phyloP scores from a whole-genome alignment of 1,284 basidiomycete species.

The Irpex sp. region DNA sequence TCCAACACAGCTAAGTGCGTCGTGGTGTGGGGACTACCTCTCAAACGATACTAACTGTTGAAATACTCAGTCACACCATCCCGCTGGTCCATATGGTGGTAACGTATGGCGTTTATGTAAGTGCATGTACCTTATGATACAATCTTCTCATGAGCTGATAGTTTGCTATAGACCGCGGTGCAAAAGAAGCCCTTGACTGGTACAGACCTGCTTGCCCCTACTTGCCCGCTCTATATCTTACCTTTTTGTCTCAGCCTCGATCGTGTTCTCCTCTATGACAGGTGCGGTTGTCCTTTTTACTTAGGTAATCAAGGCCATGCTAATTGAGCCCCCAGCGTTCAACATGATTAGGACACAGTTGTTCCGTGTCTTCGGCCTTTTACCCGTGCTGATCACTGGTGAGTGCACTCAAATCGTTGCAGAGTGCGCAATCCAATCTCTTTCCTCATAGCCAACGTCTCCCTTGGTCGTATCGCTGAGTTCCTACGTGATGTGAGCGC shows the following conservation, averaged over 20 bases:
- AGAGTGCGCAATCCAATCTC: neutral
- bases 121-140: conserved; percentile 9
- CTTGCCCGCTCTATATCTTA: neutral
- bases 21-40: no score
- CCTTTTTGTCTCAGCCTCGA: conserved; percentile 26
- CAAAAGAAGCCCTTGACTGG: conserved; percentile 31
- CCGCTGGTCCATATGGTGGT: conserved; percentile 64
- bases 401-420: conserved; percentile 3
- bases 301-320: neutral
- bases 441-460: conserved; percentile 39
- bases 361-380: conserved; percentile 27
- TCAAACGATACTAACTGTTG: neutral
- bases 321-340: conserved; percentile 22
- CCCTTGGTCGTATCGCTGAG: conserved; percentile 44
- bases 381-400: conserved; percentile 34
- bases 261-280: conserved; percentile 40
- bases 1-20: conserved; percentile 35
- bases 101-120: conserved; percentile 58
- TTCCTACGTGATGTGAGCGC: conserved; percentile 39
- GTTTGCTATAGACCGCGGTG: conserved; percentile 30
- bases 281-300: conserved; percentile 18
- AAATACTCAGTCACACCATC: conserved; percentile 43
- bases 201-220: conserved; percentile 7
- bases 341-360: conserved; percentile 31
- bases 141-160: neutral